phyloP scores from a whole-genome alignment of 306 rosid species.

The Dalbergia oliveri region DNA sequence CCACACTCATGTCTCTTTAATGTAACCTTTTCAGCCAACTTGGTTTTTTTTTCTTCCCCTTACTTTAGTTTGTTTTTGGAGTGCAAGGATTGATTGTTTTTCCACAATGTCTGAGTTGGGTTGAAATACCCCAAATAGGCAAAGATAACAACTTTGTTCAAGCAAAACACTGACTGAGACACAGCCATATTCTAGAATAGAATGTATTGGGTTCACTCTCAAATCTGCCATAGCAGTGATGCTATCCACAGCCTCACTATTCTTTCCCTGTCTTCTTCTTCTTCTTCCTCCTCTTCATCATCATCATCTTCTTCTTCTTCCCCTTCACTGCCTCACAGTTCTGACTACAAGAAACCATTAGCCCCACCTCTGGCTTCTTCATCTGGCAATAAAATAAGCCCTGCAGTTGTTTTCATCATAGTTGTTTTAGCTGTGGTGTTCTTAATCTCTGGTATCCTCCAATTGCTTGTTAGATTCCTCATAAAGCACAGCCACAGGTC shows the following conservation, averaged over 20 bases:
- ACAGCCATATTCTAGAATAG: constrained; percentile 49
- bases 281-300: background rate
- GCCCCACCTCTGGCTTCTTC: constrained; percentile 55
- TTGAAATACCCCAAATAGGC: constrained; percentile 49
- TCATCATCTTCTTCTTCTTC: constrained; percentile 19
- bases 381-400: constrained; percentile 66
- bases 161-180: constrained; percentile 25
- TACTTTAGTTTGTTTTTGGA: constrained; percentile 38
- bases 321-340: constrained; percentile 47
- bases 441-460: constrained; percentile 78
- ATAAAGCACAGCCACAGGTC: constrained; percentile 66
- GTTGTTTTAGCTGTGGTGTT: constrained; percentile 75
- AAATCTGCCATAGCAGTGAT: constrained; percentile 52
- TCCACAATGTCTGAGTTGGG: constrained; percentile 60
- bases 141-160: constrained; percentile 47
- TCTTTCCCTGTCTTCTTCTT: constrained; percentile 42
- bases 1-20: constrained; percentile 30
- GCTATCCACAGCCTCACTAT: constrained; percentile 47
- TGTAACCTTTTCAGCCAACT: background rate
- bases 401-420: constrained; percentile 74
- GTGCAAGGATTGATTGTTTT: constrained; percentile 51
- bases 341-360: constrained; percentile 57
- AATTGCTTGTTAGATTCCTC: constrained; percentile 78
- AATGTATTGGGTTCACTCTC: constrained; percentile 67
- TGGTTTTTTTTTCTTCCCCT: no score